Percentiles rank a stretch among this genome's conserved stretches.
phyloP scores from a whole-genome alignment of 139 green algal genomes.

The Tetradesmus lagerheimii region DNA sequence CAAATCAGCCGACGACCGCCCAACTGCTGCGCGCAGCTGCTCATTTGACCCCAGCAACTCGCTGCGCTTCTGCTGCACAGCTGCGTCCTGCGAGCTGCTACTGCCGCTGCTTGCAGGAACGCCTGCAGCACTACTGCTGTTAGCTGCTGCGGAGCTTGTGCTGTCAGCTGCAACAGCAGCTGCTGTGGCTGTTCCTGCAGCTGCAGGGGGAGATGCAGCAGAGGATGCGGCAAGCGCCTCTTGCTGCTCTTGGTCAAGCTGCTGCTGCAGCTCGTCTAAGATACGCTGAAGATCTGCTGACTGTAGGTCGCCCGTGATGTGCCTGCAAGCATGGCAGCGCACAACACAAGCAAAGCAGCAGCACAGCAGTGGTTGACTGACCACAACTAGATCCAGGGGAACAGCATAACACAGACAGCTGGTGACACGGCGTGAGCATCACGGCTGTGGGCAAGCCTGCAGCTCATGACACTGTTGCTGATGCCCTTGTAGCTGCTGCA shows the following conservation, averaged over 20 bases:
- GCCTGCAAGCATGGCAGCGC: neutral
- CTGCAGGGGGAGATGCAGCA: neutral
- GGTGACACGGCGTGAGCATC: too few relatives aligned
- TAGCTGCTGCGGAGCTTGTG: neutral
- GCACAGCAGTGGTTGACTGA: neutral
- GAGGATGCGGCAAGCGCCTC: neutral
- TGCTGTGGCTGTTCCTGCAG: neutral
- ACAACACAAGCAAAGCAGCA: neutral
- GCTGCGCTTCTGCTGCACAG: neutral
- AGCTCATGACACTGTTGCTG: too few relatives aligned
- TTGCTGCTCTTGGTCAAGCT: constrained; percentile 32
- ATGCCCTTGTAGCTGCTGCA: too few relatives aligned
- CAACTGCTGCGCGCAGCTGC: neutral
- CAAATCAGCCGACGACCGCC: neutral
- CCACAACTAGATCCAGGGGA: too few relatives aligned
- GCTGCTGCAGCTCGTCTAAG: constrained; percentile 27
- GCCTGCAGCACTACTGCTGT: neutral
- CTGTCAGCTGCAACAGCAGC: neutral
- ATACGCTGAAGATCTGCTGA: constrained; percentile 15
- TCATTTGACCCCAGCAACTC: constrained; percentile 1
- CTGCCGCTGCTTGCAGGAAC: neutral
- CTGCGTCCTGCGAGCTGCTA: neutral
- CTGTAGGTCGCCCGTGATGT: constrained; percentile 15
- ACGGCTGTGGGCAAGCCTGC: too few relatives aligned
- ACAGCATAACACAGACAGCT: too few relatives aligned